Base-by-base conservation (phyloP, 2,329 filamentous ascomycete species). In the Furcasterigmium sp. region DNA sequence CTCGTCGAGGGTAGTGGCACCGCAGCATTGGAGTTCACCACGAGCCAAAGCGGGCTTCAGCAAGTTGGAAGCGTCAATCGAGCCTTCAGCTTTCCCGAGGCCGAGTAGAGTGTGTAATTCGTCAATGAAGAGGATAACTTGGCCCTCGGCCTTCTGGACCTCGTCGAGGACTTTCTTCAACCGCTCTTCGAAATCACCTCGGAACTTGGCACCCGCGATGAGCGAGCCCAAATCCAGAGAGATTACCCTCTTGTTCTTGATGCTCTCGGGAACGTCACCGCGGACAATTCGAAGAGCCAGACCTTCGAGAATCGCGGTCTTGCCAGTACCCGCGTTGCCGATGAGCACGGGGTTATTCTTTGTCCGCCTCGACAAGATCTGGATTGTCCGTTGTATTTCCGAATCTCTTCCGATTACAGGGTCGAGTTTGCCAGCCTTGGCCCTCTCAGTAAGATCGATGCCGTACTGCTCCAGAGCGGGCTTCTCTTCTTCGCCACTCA, bases 271-370 rank as follows among this genome's bases (percentile, higher is more conserved):
- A 1, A 97, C 91, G 65, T 96, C 91, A 3, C 91, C 91, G 51
- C 84, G 78, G 2, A 96, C 86, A 51, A 98, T 97, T 30, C 93
- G 78, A 58, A 93, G 80, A 9, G 91, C 91, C 30, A 97, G 71
- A 2, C 91, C 91, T 66, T 97, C 91, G 3, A 96, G 69, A 41
- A 96, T 87, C 2, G 91, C 91, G 6, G 91, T 97, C 69, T 97
- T 97, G 48, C 91, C 91, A 0, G 89, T 95, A 52, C 91, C 91
- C 8, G 90, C 88, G 37, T 82, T 84, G 48, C 91, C 91, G 46
- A 96, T 95, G n/a, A 96, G 70, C 1, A 96, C 91, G 0, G 91
- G 91, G 52, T 95, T 95, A 57, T 96, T 97, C 65, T 97, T 97
- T 8, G 93, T 97, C 47, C 93, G 76, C 50, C 93, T 76, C 14